These are phyloP conservation scores for Leccinum aurantiacum DNA, from an alignment of 768 basidiomycete species.

Conservation along the genomic window DNA sequence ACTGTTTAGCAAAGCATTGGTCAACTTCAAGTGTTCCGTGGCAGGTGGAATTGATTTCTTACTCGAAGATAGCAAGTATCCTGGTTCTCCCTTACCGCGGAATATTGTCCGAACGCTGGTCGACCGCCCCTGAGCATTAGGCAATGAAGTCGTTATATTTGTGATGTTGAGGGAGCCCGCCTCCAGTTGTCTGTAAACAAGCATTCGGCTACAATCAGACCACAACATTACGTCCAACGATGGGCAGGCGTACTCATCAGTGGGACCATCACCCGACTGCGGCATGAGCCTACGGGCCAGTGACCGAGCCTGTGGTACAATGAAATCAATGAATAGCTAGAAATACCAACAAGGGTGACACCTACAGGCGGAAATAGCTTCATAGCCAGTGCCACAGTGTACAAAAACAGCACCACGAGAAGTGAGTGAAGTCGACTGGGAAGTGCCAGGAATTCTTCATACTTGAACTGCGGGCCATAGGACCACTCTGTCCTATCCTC, in stretches of 20 bases:
- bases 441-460: conserved; percentile 65
- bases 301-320: conserved; percentile 45
- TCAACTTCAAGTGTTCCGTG: background rate
- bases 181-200: conserved; percentile 46
- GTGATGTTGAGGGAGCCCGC: conserved; percentile 60
- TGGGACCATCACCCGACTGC: conserved; percentile 60
- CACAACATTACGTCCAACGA: background rate
- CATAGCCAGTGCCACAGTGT: conserved; percentile 26
- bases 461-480: conserved; percentile 75
- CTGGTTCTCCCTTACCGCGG: conserved; percentile 73
- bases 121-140: conserved; percentile 39
- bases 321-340: background rate
- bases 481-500: conserved; percentile 21
- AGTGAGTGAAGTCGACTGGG: conserved; percentile 41
- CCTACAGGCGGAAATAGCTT: conserved; percentile 39
- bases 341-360: background rate
- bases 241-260: conserved; percentile 49
- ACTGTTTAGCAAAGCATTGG: conserved; percentile 39
- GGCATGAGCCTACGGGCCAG: conserved; percentile 51
- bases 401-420: conserved; percentile 37
- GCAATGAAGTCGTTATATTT: conserved; percentile 68
- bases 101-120: conserved; percentile 57
- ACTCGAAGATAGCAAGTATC: conserved; percentile 43
- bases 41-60: background rate
- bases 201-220: conserved; percentile 3